Evolutionary conservation across 2,329 filamentous ascomycete genomes (phyloP).

Genomic region (Exophiala mesophila): DNA sequence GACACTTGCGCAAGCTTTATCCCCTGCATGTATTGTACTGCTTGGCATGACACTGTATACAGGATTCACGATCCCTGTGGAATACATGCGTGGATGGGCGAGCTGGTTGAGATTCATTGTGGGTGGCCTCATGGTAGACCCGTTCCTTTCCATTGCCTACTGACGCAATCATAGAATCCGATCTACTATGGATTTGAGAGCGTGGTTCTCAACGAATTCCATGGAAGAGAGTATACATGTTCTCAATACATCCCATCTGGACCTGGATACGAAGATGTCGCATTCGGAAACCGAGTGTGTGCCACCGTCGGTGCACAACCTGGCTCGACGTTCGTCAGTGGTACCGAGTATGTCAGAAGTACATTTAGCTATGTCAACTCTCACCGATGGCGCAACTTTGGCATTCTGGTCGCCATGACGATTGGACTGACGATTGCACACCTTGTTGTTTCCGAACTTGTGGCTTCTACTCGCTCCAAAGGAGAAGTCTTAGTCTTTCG

Average conservation of each 20-base stretch:
- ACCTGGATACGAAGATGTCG: slow-evolving; percentile 62
- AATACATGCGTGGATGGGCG: slow-evolving; percentile 50
- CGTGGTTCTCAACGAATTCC: slow-evolving; percentile 36
- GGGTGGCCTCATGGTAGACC: background rate
- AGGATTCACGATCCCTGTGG: slow-evolving; percentile 43
- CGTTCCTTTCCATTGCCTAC: background rate
- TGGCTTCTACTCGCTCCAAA: slow-evolving; percentile 57
- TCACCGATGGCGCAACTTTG: slow-evolving; percentile 65
- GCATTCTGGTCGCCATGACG: slow-evolving; percentile 62
- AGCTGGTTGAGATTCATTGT: slow-evolving; percentile 37
- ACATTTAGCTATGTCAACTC: slow-evolving; percentile 54
- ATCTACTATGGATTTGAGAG: slow-evolving; percentile 39
- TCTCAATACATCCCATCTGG: slow-evolving; percentile 45
- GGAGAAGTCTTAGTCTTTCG: slow-evolving; percentile 67
- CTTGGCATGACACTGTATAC: slow-evolving; percentile 38
- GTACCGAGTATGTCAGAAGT: slow-evolving; percentile 55
- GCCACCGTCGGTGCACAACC: slow-evolving; percentile 51
- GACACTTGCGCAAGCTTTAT: slow-evolving; percentile 56
- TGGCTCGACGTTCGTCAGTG: slow-evolving; percentile 52
- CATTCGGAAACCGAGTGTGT: slow-evolving; percentile 62
- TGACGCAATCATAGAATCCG: slow-evolving; percentile 25
- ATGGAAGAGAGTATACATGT: slow-evolving; percentile 25
- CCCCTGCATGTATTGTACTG: slow-evolving; percentile 41
- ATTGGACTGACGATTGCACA: slow-evolving; percentile 61
- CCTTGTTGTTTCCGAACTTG: slow-evolving; percentile 59